Evolutionary conservation across 139 green algal species (phyloP), one percentile per base, ranked within the genome.

Genomic region (Coccomyxa sp.): DNA sequence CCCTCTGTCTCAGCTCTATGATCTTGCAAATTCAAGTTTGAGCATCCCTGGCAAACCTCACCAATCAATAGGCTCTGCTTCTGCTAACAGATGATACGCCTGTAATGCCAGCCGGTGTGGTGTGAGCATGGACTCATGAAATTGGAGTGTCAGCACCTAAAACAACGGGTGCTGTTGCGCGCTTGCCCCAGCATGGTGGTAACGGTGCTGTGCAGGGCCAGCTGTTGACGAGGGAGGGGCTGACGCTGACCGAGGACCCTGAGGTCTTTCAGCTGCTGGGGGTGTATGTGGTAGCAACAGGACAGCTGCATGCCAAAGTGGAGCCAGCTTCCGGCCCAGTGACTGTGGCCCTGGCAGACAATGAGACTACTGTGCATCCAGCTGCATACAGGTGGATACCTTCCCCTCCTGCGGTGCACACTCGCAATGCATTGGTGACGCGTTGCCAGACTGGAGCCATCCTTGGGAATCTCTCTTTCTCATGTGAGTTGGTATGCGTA

Each of bases 221-320:
- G 54, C 37, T 95, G 44, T 75, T 93, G 40, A 41, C 94, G 44
- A 76, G 90, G 0, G 84, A 93, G 64, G 92, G 91, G 1, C 44
- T 75, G 36, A 90, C 89, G 64, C 64, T 93, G 5, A 84, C 83
- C 6, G 79, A 86, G 34, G 70, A 79, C 7, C 89, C 93, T 55
- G 55, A 89, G 22, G 76, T 88, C 55, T 78, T 93, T 76, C 58
- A 68, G 29, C 10, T 93, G 36, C 74, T 87, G 55, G 92, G 91
- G 7, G 75, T 84, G n/a, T 85, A 88, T 41, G 75, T 91, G 31
- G 50, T 64, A 8, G 88, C 81, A 2, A 72, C 81, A 0, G 83
- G 82, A 0, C 50, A 44, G 27, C 37, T 92, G 77, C 83, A 86
- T 72, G 88, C 83, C 12, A 77, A 88, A 39, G 44, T 87, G 44